phyloP scores from a whole-genome alignment of 2,329 filamentous ascomycete genomes.

The Colletotrichum melonis region DNA sequence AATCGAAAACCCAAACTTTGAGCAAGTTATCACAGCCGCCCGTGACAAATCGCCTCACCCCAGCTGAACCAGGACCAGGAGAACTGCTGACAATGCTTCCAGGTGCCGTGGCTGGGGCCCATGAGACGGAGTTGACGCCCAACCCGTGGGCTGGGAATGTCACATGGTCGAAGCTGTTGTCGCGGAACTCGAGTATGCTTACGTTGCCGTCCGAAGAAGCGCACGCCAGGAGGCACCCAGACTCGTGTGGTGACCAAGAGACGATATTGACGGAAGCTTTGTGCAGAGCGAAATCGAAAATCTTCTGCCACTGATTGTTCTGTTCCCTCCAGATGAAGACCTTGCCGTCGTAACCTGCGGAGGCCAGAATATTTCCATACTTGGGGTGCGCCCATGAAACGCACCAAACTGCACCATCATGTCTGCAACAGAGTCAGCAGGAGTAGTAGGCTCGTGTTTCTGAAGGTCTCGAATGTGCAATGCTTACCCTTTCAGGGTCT shows the following conservation, averaged over 20 bases:
- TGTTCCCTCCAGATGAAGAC: slow-evolving; percentile 99
- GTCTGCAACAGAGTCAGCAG: slow-evolving; percentile 61
- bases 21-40: slow-evolving; percentile 94
- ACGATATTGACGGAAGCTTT: slow-evolving; percentile 97
- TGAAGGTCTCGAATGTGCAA: slow-evolving; percentile 14
- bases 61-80: slow-evolving; percentile 67
- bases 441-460: neutral
- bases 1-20: slow-evolving; percentile 90
- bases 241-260: slow-evolving; percentile 96
- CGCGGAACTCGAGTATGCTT: slow-evolving; percentile 95
- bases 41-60: slow-evolving; percentile 88
- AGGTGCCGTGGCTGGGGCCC: slow-evolving; percentile 88
- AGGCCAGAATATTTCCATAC: slow-evolving; percentile 97
- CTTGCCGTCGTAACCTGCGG: slow-evolving; percentile 95
- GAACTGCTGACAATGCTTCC: slow-evolving; percentile 85
- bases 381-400: slow-evolving; percentile 98
- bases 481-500: slow-evolving; percentile 91
- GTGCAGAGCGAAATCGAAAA: slow-evolving; percentile 94
- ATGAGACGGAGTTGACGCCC: slow-evolving; percentile 95
- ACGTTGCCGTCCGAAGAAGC: slow-evolving; percentile 95
- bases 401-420: slow-evolving; percentile 98
- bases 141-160: slow-evolving; percentile 93
- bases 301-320: slow-evolving; percentile 79
- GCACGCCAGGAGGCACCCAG: slow-evolving; percentile 92
- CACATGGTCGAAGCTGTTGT: slow-evolving; percentile 90